Conservation (phyloP, 352 stramenopile genomes). For the Phytophthora pisi region DNA sequence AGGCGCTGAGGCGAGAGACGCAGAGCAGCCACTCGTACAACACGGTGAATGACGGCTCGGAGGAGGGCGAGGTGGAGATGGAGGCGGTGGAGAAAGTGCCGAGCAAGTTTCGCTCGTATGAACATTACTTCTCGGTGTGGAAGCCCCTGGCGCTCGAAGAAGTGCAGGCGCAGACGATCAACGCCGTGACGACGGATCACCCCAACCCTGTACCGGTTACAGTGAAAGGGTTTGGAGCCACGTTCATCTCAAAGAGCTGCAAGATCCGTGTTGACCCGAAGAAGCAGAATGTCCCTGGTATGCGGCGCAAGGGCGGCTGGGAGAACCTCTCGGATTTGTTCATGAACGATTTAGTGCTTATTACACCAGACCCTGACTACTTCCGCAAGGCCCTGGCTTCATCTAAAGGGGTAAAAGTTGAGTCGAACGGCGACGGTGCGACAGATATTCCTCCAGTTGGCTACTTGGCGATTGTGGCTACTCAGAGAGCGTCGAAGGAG, state of each 20-base stretch:
- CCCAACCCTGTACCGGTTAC: slow-evolving; percentile 55
- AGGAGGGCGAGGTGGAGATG: slow-evolving; percentile 78
- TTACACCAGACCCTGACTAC: slow-evolving; percentile 61
- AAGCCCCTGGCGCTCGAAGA: slow-evolving; percentile 85
- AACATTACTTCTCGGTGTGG: slow-evolving; percentile 91
- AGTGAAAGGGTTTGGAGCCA: slow-evolving; percentile 50
- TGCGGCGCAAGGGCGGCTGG: slow-evolving; percentile 33
- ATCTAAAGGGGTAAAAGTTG: slow-evolving; percentile 23
- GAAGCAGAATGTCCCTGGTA: slow-evolving; percentile 39
- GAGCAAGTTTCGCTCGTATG: slow-evolving; percentile 86
- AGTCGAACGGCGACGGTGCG: slow-evolving; percentile 16
- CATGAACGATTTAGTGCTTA: slow-evolving; percentile 80
- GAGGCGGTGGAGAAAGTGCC: slow-evolving; percentile 63
- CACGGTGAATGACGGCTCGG: slow-evolving; percentile 67
- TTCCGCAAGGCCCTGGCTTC: slow-evolving; percentile 47
- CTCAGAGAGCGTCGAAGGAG: slow-evolving; percentile 72
- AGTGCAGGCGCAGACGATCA: slow-evolving; percentile 89
- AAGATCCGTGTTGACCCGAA: slow-evolving; percentile 74
- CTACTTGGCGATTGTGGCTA: slow-evolving; percentile 78
- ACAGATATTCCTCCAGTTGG: slow-evolving; percentile 34
- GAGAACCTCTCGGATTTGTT: slow-evolving; percentile 59
- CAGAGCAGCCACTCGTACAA: slow-evolving; percentile 58
- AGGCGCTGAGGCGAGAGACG: slow-evolving; percentile 59
- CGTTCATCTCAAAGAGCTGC: slow-evolving; percentile 67
- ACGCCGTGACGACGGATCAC: slow-evolving; percentile 72